Conservation (phyloP, 106 monocot genomes). For the Phalaenopsis aphrodite region DNA sequence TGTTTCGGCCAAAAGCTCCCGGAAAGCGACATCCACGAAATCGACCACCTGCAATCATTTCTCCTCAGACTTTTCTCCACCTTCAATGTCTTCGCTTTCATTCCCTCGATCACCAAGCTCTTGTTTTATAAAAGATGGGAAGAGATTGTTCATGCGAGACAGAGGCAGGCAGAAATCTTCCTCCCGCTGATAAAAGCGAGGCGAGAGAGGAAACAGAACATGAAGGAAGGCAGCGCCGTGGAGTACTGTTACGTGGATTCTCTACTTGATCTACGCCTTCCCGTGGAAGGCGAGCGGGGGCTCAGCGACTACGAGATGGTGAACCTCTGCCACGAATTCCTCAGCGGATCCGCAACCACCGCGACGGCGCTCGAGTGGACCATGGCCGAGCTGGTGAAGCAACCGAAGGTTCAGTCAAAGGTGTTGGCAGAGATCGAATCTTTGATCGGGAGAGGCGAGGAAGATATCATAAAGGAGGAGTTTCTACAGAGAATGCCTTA, state of each 20-base stretch:
- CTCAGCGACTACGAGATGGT: constrained; percentile 15
- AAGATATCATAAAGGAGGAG: constrained; percentile 21
- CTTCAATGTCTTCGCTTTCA: constrained; percentile 4
- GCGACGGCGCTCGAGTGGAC: constrained; percentile 23
- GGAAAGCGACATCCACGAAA: constrained; percentile 2
- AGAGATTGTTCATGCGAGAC: constrained; percentile 1
- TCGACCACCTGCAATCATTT: not conserved
- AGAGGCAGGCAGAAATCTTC: constrained; percentile 19
- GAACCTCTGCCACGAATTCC: constrained; percentile 24
- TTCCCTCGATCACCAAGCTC: constrained; percentile 7
- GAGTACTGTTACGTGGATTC: constrained; percentile 19
- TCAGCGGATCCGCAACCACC: constrained; percentile 14
- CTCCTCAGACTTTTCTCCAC: constrained; percentile 1
- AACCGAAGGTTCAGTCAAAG: constrained; percentile 9
- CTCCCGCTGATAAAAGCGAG: constrained; percentile 18
- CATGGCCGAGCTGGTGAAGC: constrained; percentile 28
- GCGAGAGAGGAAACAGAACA: not conserved
- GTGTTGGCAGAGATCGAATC: constrained; percentile 9
- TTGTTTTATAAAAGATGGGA: constrained; percentile 14
- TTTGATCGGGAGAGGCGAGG: not conserved
- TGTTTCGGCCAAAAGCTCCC: constrained; percentile 25
- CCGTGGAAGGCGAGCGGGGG: constrained; percentile 8
- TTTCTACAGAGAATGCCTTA: constrained; percentile 21
- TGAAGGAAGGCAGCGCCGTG: no score
- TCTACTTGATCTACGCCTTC: constrained; percentile 14